Evolutionary conservation across 1,284 basidiomycete genomes (phyloP).

Genomic region (Mycena sp.): DNA sequence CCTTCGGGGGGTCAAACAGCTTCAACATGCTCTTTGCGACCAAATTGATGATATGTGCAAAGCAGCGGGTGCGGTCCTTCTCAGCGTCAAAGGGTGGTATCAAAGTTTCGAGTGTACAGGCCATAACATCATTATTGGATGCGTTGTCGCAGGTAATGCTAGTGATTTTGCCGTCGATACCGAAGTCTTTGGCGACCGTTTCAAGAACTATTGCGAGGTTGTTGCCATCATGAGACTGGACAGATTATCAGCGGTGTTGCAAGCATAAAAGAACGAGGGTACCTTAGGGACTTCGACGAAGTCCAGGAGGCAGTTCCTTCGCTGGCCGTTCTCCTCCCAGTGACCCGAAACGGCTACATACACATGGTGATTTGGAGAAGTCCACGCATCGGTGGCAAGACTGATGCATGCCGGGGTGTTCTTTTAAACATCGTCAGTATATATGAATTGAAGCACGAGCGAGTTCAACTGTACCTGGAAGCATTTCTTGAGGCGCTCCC

Average conservation of each 20-base stretch:
- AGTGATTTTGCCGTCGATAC: conserved; percentile 34
- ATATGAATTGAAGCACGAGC: not conserved
- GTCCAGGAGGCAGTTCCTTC: conserved; percentile 35
- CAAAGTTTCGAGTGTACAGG: too few relatives aligned
- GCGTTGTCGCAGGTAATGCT: conserved; percentile 38
- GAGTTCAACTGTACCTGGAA: conserved; percentile 29
- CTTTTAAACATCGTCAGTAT: conserved; percentile 9
- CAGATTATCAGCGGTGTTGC: not conserved
- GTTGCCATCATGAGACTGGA: conserved; percentile 36
- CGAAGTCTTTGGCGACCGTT: conserved; percentile 34
- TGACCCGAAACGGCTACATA: conserved; percentile 39
- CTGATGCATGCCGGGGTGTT: conserved; percentile 28
- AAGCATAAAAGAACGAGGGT: not conserved
- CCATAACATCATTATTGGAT: conserved; percentile 32
- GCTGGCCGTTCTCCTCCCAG: conserved; percentile 36
- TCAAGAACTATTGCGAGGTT: conserved; percentile 35
- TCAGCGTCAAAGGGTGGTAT: too few relatives aligned
- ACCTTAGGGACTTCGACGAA: conserved; percentile 42
- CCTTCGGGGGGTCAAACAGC: too few relatives aligned
- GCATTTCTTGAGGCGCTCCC: conserved; percentile 28
- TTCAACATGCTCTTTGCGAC: too few relatives aligned
- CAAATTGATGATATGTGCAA: too few relatives aligned
- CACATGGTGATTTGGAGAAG: conserved; percentile 40
- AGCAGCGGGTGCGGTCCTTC: too few relatives aligned
- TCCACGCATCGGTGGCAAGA: conserved; percentile 45